Evolutionary conservation across 1,284 basidiomycete species (phyloP), one percentile per base, ranked within the genome.

Genomic region (Tilletia caries): DNA sequence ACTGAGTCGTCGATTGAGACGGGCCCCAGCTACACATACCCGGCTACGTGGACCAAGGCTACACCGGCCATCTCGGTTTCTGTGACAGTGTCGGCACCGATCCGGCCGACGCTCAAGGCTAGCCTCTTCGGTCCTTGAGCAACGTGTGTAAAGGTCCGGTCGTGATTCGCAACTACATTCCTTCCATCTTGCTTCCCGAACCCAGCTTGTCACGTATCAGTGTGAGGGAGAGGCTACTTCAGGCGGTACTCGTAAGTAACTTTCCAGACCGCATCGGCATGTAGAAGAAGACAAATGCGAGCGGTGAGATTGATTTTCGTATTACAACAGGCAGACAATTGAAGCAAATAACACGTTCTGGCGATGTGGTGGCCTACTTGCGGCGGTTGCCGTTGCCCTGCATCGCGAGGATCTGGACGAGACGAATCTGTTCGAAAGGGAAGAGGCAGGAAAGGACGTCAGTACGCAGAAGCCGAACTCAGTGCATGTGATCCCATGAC

Each of bases 341-440:
- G 13, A 29, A 13, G n/a, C 20, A 50, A 50, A 50, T 12, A 23
- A 29, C 25, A 27, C 52, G 12, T 27, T 54, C 37, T 41, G 37
- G 37, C n/a, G n/a, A n/a, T n/a, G 37, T 41, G 37, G 44, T 67
- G 29, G 65, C 52, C 73, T 71, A 80, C 70, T 77, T 77, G 70
- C 77, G 77, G 58, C 78, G 73, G 71, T 73, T 79, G 68, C 58
- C 58, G 2, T 29, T 29, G 58, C 29, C 29, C 78, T 85, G 84
- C 80, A 85, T 84, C 65, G 88, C 85, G n/a, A 94, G 87, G 70
- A 94, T 90, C 78, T 92, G 91, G 1, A 92, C 92, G 20, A 93
- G 86, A 43, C 92, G 90, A 73, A 93, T 50, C 48, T 50, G 48
- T 18, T 20, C 5, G 23, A n/a, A 25, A 50, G 48, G 20, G 23